Base-by-base conservation (phyloP, 73 alveolate genomes). In the Paramecium caudatum region DNA sequence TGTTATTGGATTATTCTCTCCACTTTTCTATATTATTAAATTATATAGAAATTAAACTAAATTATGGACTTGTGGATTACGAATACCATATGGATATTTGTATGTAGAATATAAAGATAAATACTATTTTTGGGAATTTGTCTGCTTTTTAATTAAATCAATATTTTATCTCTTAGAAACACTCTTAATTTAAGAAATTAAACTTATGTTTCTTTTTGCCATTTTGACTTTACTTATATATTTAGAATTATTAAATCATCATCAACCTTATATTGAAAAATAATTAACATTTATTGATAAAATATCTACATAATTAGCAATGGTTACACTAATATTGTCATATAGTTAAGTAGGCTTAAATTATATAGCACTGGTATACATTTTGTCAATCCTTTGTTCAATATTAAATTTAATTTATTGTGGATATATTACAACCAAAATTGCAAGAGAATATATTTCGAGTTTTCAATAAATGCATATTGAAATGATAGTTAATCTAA, bases 41-140 rank as follows among this genome's bases (percentile, higher is more conserved):
- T 43, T 68, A 8, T 13, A 34, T 34, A 34, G 33, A 68, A 68
- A 68, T 15, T 32, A 37, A 23, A 68, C 9, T 3, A 68, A 37
- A 68, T 49, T 37, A 3, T 68, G 84, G 84, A 68, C 61, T 10
- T 68, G 50, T 68, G 13, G 34, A 34, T 25, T 68, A 8, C 3
- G 84, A 37, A 17, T 34, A 10, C 47, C 47, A 10, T 68, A 68
- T 32, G 84, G 84, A 3, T 68, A 68, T 21, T 4, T 68, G 15
- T 34, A 32, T 34, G 34, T 32, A 3, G 84, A 68, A 9, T 68
- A 68, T 17, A 68, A 68, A 25, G 34, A 34, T 37, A 16, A 32
- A 34, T 68, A 68, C 33, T 68, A 34, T 9, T 68, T 32, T 37
- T 68, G 84, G 84, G 84, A 68, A 27, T 49, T 49, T 19, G 70